Base-by-base conservation (phyloP, 31 red algal species). In the Asparagopsis taxiformis region DNA sequence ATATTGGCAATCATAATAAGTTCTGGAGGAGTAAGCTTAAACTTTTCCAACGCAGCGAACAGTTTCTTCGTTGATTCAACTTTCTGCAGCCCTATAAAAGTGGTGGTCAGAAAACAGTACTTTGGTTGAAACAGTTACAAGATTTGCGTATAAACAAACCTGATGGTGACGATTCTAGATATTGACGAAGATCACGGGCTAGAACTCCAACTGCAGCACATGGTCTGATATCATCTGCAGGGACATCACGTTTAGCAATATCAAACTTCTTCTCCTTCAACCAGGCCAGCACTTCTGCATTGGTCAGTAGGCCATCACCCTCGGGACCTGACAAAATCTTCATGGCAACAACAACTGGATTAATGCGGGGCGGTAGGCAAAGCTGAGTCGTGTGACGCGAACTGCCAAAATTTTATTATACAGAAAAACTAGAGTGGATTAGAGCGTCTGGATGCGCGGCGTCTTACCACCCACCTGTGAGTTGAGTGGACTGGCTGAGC, bases 1-100 rank as follows among this genome's bases (percentile, higher is more conserved):
- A 83, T 83, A 44, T 83, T 83, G 35, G 65, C 78, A 17, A 83
- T 83, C 78, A 83, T 83, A 41, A 83, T 37, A 10, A 59, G 35
- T 65, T 83, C 78, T 16, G 55, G 51, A 30, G 34, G 7, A 16
- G 65, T 55, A 15, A 83, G 53, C 22, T 62, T 70, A 55, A 72
- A 83, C 36, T 60, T 70, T 58, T 72, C 67, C 20, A 83, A 56
- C 34, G 62, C 72, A 3, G 0, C 25, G 44, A 35, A 70, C 16
- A 83, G 53, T 33, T 53, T 24, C 37, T 68, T 33, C 31, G 72
- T 21, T 9, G 65, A 72, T 83, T 24, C 31, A 58, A 19, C 41
- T 25, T 6, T 33, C 25, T 43, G 0, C 23, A 51, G 8, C 29
- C 3, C 30, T 17, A 39, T 32, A 65, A 15, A 3, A 13, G 38